Evolutionary conservation across 495 filamentous ascomycete species (phyloP).

Genomic region (Penicillium verhagenii): DNA sequence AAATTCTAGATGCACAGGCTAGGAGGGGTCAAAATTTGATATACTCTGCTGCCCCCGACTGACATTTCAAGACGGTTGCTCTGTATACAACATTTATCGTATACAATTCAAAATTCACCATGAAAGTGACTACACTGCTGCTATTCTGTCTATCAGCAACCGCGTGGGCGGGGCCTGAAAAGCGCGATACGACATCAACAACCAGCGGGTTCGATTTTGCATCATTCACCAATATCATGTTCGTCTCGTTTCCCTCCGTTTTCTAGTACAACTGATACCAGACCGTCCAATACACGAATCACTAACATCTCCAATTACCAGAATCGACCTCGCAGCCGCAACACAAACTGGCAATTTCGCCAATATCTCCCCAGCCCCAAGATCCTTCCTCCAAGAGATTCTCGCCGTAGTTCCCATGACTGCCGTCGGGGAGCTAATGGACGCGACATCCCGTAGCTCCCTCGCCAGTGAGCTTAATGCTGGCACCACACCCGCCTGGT

Average conservation of each 20-base stretch:
- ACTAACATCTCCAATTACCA: not conserved
- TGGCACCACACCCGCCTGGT: conserved; percentile 35
- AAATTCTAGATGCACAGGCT: not conserved
- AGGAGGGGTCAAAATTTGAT: conserved; percentile 20
- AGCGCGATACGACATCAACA: not conserved
- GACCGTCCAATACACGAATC: not conserved
- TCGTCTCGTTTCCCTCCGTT: not conserved
- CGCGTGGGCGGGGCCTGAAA: not conserved
- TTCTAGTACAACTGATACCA: too few relatives aligned
- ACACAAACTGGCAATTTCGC: conserved; percentile 26
- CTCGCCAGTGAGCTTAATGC: conserved; percentile 32
- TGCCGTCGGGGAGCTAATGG: conserved; percentile 25
- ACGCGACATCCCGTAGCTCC: conserved; percentile 27
- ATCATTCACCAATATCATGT: conserved; percentile 1
- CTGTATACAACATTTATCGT: too few relatives aligned
- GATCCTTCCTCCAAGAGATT: conserved; percentile 28
- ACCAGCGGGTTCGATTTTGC: not conserved
- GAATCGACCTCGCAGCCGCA: conserved; percentile 12
- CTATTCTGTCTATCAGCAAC: not conserved
- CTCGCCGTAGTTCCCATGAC: conserved; percentile 28
- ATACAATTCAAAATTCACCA: not conserved
- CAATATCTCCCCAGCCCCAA: conserved; percentile 33
- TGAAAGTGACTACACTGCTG: conserved; percentile 4
- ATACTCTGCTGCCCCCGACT: conserved; percentile 9
- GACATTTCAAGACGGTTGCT: not conserved